Evolutionary conservation across 2,329 filamentous ascomycete genomes (phyloP), one percentile per base, ranked within the genome.

Genomic region (Claviceps digitariae): DNA sequence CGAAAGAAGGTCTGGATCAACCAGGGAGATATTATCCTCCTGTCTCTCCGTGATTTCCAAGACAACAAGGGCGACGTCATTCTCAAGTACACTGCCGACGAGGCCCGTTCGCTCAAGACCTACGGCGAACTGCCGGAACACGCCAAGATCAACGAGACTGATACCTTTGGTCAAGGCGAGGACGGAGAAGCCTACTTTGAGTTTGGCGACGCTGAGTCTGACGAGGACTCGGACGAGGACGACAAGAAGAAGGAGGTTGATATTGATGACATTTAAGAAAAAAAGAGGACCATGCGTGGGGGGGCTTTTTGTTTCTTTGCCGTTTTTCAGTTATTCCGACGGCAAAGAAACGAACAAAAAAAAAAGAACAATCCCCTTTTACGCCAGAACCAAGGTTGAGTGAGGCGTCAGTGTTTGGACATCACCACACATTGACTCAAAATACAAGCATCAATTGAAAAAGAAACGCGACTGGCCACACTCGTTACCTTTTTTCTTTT

Each of bases 1-100:
- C 84, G 93, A 66, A 98, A 98, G 82, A 98, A 98, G 82, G 93
- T 97, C 72, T 96, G 90, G 90, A 96, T 96, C 80, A 96, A 95
- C 79, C 90, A 95, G 76, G 90, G 90, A 67, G 89, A 95, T 70
- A 95, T 95, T 69, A 90, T 91, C 69, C 81, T 91, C 47, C 77
- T 91, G 57, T 90, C 86, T 38, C 84, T 95, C 57, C 87, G 89
- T 63, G 90, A 94, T 71, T 94, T 94, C 75, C 89, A 95, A 70
- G 88, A 93, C 72, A 86, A 91, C 74, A 95, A 95, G 76, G 90
- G 90, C 70, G 90, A 96, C 69, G 95, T 96, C 70, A 93, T 93
- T 67, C 82, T 94, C 69, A 97, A 96, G 78, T 95, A 96, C 81
- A 87, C 82, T 54, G 85, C 89, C 74, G 93, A 98, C 68, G 93